These are phyloP conservation scores for Linanthus parryae DNA, from an alignment of 148 eudicot species.

Conservation along the genomic window DNA sequence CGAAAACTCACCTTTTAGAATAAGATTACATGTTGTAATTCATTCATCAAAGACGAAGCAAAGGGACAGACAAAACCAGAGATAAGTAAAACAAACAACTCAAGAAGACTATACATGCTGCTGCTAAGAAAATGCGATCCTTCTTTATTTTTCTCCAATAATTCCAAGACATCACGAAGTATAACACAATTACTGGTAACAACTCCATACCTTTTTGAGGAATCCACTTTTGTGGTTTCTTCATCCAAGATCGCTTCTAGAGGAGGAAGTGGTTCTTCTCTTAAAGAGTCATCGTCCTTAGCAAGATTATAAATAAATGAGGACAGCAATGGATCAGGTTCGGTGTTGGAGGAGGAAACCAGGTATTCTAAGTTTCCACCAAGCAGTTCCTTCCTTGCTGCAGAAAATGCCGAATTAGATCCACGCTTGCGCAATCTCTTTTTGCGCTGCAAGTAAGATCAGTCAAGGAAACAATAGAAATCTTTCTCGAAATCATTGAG, in stretches of 20 bases:
- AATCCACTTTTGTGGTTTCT: conserved; percentile 22
- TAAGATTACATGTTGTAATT: too few species aligned
- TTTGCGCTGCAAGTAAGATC: conserved; percentile 70
- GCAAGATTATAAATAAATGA: conserved; percentile 66
- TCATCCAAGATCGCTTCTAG: conserved; percentile 25
- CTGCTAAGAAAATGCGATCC: too few species aligned
- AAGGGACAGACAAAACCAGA: too few species aligned
- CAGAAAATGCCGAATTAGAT: conserved; percentile 49
- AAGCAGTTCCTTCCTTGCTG: conserved; percentile 60
- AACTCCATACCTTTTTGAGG: conserved; percentile 41
- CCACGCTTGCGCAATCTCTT: conserved; percentile 64
- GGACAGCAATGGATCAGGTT: conserved; percentile 75
- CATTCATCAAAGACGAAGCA: too few species aligned
- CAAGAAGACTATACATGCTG: too few species aligned
- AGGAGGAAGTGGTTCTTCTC: conserved; percentile 35
- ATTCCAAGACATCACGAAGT: background rate
- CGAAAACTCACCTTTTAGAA: too few species aligned
- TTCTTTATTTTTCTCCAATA: background rate
- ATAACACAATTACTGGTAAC: background rate
- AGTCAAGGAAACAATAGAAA: conserved; percentile 44
- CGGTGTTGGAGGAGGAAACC: conserved; percentile 57
- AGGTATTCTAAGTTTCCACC: conserved; percentile 68
- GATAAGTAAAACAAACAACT: too few species aligned
- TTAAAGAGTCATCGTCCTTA: conserved; percentile 30
- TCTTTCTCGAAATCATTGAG: background rate